phyloP scores from a whole-genome alignment of 1,284 basidiomycete genomes.

The Irpex sp. region DNA sequence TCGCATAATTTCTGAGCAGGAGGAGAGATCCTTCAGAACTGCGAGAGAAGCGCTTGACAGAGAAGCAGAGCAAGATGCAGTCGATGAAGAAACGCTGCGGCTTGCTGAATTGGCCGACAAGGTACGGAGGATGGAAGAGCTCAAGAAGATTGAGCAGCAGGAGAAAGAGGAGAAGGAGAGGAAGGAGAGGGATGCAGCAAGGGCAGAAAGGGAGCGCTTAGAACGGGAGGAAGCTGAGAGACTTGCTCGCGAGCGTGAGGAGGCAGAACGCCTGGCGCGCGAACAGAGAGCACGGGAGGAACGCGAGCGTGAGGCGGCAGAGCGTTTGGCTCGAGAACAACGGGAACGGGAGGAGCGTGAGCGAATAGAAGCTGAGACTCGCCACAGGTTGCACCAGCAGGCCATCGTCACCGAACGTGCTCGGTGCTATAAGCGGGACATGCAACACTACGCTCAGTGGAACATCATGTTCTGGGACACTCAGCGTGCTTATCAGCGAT shows the following conservation, averaged over 20 bases:
- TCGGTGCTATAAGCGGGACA: slow-evolving; percentile 22
- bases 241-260: slow-evolving; percentile 26
- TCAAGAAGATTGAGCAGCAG: not conserved
- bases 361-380: slow-evolving; percentile 15
- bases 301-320: slow-evolving; percentile 27
- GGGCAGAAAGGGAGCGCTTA: slow-evolving; percentile 59
- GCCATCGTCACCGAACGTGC: slow-evolving; percentile 31
- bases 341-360: not conserved
- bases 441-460: slow-evolving; percentile 40
- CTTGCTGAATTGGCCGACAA: not conserved
- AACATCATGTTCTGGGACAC: slow-evolving; percentile 22
- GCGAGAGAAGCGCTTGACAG: not conserved
- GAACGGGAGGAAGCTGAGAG: slow-evolving; percentile 44
- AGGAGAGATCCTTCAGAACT: not conserved
- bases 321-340: slow-evolving; percentile 15
- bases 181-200: slow-evolving; percentile 37
- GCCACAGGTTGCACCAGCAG: slow-evolving; percentile 14
- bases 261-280: slow-evolving; percentile 22
- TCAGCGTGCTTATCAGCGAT: slow-evolving; percentile 32
- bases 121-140: not conserved
- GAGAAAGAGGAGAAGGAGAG: not conserved
- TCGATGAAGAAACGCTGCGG: not conserved
- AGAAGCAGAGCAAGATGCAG: not conserved
- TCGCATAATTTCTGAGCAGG: not conserved
- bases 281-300: slow-evolving; percentile 43